Conservation (phyloP, 164 flowering plant genomes). For the Saururus chinensis region DNA sequence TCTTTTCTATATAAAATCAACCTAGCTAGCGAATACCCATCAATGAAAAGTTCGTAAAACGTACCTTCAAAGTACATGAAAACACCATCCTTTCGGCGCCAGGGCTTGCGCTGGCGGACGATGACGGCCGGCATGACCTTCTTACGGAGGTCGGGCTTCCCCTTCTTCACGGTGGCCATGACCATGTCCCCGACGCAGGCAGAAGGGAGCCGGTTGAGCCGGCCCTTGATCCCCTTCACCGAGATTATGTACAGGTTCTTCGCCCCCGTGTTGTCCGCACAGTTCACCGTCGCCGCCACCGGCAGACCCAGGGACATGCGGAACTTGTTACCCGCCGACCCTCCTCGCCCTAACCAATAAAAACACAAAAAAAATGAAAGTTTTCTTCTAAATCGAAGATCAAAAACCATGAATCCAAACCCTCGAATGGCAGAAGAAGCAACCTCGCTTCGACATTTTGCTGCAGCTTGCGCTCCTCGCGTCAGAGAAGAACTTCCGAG, state of each 20-base stretch:
- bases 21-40: too few relatives aligned
- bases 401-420: neutral
- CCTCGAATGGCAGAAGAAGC: neutral
- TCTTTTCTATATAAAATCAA: too few relatives aligned
- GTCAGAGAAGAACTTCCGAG: neutral
- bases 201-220: slow-evolving; percentile 60
- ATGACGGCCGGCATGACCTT: slow-evolving; percentile 85
- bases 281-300: slow-evolving; percentile 79
- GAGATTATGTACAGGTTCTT: slow-evolving; percentile 79
- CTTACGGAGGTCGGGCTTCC: slow-evolving; percentile 77
- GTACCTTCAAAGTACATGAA: slow-evolving; percentile 74
- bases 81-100: slow-evolving; percentile 83
- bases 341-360: slow-evolving; percentile 47
- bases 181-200: slow-evolving; percentile 85
- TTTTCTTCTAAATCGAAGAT: neutral
- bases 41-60: neutral
- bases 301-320: slow-evolving; percentile 84
- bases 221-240: slow-evolving; percentile 72
- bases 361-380: neutral
- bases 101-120: slow-evolving; percentile 75
- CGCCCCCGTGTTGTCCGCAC: slow-evolving; percentile 75
- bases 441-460: slow-evolving; percentile 13
- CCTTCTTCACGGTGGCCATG: slow-evolving; percentile 82
- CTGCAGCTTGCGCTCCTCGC: neutral
- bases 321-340: slow-evolving; percentile 73